Percentiles rank a stretch among this genome's conserved stretches.
Evolutionary conservation across 129 eudicot species (phyloP).

Genomic region (Cynara cardunculus): DNA sequence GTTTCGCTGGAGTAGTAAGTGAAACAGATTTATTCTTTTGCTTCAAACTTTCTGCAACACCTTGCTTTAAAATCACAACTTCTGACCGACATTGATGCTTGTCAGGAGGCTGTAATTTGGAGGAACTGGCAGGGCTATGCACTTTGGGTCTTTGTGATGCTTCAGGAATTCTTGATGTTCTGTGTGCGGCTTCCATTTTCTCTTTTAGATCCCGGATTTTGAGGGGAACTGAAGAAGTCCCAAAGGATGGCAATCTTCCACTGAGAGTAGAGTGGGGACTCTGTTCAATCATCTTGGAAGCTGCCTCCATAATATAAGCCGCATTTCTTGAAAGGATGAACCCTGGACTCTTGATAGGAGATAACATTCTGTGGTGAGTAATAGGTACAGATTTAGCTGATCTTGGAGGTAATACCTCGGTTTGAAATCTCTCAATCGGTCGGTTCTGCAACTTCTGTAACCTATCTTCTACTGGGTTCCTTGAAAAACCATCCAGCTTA

Average conservation of each 20-base stretch:
- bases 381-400: constrained; percentile 79
- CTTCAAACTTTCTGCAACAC: constrained; percentile 39
- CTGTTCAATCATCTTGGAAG: constrained; percentile 76
- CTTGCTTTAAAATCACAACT: constrained; percentile 39
- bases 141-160: constrained; percentile 41
- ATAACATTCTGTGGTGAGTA: constrained; percentile 68
- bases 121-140: constrained; percentile 25
- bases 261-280: constrained; percentile 54
- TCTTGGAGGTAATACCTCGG: constrained; percentile 86
- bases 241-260: constrained; percentile 37
- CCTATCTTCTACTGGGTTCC: constrained; percentile 61
- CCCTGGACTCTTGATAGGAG: constrained; percentile 98
- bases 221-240: constrained; percentile 61
- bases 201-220: constrained; percentile 66
- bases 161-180: constrained; percentile 35
- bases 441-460: constrained; percentile 56
- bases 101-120: constrained; percentile 45
- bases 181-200: constrained; percentile 68
- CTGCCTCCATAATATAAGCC: constrained; percentile 76
- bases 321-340: constrained; percentile 72
- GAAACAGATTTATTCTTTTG: constrained; percentile 53
- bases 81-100: constrained; percentile 40
- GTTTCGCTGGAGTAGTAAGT: constrained; percentile 41
- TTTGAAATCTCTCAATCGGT: constrained; percentile 84
- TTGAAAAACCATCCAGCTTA: constrained; percentile 66